These are phyloP conservation scores for Pyrenophora teres DNA, from an alignment of 2,329 filamentous ascomycete genomes.

Conservation along the genomic window DNA sequence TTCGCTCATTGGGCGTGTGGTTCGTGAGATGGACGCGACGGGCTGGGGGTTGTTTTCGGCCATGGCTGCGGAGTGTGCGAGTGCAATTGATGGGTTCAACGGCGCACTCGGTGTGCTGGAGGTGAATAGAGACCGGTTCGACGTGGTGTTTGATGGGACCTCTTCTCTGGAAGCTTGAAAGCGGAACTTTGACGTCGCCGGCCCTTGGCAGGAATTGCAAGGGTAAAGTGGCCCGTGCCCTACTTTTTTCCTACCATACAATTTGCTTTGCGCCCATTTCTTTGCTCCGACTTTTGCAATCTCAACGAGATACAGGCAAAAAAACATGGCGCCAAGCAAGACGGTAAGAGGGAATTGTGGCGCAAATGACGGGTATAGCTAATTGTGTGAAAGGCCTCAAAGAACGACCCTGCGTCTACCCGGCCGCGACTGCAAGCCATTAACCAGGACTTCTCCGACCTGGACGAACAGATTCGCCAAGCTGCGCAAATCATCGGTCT, in stretches of 20 bases:
- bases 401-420: constrained; percentile 31
- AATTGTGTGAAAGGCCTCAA: constrained; percentile 13
- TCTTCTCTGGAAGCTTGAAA: constrained; percentile 20
- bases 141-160: constrained; percentile 33
- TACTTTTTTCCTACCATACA: constrained; percentile 24
- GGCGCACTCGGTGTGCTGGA: constrained; percentile 23
- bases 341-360: constrained; percentile 13
- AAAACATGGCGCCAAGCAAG: constrained; percentile 31
- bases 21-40: constrained; percentile 68
- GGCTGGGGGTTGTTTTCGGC: constrained; percentile 61
- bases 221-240: constrained; percentile 19
- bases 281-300: constrained; percentile 4
- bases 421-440: constrained; percentile 48
- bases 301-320: constrained; percentile 8
- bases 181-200: constrained; percentile 34
- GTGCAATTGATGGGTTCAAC: constrained; percentile 37
- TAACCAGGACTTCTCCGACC: constrained; percentile 44
- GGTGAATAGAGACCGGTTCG: constrained; percentile 12
- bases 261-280: background rate
- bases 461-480: constrained; percentile 49
- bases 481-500: constrained; percentile 48
- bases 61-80: constrained; percentile 52
- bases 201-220: constrained; percentile 29
- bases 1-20: constrained; percentile 86
- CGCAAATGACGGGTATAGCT: background rate